Conservation (phyloP, 1,284 basidiomycete species). For the Ceraceosorus guamensis region DNA sequence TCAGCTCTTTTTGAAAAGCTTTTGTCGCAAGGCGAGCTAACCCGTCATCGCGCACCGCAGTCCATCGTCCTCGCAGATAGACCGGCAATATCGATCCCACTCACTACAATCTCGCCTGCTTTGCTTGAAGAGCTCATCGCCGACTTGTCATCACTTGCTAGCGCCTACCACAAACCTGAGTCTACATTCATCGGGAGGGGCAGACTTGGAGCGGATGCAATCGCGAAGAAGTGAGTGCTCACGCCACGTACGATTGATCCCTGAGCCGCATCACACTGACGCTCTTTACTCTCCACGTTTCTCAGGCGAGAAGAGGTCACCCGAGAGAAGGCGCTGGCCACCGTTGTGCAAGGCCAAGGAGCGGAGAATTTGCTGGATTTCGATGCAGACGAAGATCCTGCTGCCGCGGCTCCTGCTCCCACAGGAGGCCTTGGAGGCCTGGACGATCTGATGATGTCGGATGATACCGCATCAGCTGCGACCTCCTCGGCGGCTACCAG, state of each 20-base stretch:
- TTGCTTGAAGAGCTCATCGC: slow-evolving; percentile 82
- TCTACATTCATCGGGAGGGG: slow-evolving; percentile 51
- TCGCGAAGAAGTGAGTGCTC: slow-evolving; percentile 4
- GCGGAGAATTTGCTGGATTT: slow-evolving; percentile 45
- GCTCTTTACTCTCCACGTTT: neutral
- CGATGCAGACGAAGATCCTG: slow-evolving; percentile 37
- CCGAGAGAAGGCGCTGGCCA: slow-evolving; percentile 41
- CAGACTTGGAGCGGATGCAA: slow-evolving; percentile 33
- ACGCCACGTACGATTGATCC: neutral
- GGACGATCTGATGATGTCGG: slow-evolving; percentile 30
- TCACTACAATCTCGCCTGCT: slow-evolving; percentile 78
- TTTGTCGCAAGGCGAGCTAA: neutral
- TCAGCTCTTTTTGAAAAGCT: neutral
- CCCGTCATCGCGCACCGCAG: slow-evolving; percentile 49
- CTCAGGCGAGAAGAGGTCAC: slow-evolving; percentile 31
- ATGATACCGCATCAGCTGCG: slow-evolving; percentile 1
- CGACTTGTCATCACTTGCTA: slow-evolving; percentile 64
- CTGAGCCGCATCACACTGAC: neutral
- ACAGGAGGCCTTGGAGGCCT: slow-evolving; percentile 22
- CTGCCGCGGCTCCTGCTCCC: slow-evolving; percentile 1
- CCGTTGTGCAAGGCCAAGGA: slow-evolving; percentile 52
- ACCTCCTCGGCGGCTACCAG: neutral
- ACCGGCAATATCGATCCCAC: slow-evolving; percentile 85
- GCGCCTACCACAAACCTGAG: slow-evolving; percentile 91
- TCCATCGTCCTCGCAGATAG: slow-evolving; percentile 81